Evolutionary conservation across 140 eudicot species (phyloP).

Genomic region (Stevia rebaudiana): DNA sequence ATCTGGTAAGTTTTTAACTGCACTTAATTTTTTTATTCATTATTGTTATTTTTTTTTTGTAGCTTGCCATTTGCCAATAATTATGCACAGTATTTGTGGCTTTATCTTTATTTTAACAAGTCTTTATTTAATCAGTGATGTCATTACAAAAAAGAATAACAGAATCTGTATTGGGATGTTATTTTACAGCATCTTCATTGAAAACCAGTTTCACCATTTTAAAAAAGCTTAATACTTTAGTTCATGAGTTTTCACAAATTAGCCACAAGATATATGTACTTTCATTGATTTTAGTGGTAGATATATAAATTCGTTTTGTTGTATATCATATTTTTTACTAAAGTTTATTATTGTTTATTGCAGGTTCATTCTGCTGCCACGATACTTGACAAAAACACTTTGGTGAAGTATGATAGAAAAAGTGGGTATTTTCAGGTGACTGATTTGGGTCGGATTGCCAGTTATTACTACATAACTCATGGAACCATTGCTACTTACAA

Average conservation of each 20-base stretch:
- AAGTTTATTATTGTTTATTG: slow-evolving; percentile 10
- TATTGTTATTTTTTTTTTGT: not conserved
- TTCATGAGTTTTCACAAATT: not conserved
- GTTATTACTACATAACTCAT: slow-evolving; percentile 86
- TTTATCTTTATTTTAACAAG: not conserved
- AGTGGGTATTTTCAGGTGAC: slow-evolving; percentile 94
- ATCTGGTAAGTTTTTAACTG: slow-evolving; percentile 50
- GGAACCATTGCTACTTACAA: slow-evolving; percentile 91
- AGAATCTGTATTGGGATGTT: not conserved
- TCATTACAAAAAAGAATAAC: not conserved
- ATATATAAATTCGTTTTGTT: not conserved
- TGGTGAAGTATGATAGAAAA: slow-evolving; percentile 84
- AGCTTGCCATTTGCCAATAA: not conserved
- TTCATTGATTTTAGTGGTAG: not conserved
- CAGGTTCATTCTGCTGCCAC: slow-evolving; percentile 97
- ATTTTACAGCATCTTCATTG: not conserved
- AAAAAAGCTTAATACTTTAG: not conserved
- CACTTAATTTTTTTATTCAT: not conserved
- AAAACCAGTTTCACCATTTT: not conserved
- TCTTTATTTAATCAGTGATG: not conserved
- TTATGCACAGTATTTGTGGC: not conserved
- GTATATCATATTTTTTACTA: not conserved
- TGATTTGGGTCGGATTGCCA: slow-evolving; percentile 94
- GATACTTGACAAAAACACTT: slow-evolving; percentile 64
- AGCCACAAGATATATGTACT: not conserved